Evolutionary conservation across 108 stramenopile genomes (phyloP).

Genomic region (Cylindrotheca closterium): DNA sequence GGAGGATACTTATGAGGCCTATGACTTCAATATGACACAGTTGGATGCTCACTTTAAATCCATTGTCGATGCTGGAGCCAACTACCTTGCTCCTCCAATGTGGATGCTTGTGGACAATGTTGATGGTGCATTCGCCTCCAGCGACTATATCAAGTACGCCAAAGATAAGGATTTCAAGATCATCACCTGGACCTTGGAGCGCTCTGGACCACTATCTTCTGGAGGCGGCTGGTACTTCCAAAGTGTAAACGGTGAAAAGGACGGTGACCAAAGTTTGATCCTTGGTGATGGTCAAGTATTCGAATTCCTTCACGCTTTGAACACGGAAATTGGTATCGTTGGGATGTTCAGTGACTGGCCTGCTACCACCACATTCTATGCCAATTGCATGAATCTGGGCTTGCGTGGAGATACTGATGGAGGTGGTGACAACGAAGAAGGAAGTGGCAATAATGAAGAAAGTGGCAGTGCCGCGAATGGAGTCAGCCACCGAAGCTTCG

Average conservation of each 20-base stretch:
- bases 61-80: constrained; percentile 38
- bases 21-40: constrained; percentile 21
- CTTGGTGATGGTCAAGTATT: constrained; percentile 47
- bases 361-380: constrained; percentile 66
- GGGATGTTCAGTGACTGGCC: constrained; percentile 79
- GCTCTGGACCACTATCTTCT: constrained; percentile 39
- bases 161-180: constrained; percentile 48
- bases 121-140: constrained; percentile 21
- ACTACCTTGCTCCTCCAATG: constrained; percentile 63
- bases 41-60: constrained; percentile 15
- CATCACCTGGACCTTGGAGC: constrained; percentile 76
- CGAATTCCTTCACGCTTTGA: constrained; percentile 47
- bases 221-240: constrained; percentile 53
- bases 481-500: too few relatives aligned
- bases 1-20: constrained; percentile 27
- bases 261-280: constrained; percentile 16
- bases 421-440: background rate
- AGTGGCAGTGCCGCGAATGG: too few relatives aligned
- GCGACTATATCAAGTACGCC: constrained; percentile 43
- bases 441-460: background rate
- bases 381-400: constrained; percentile 57
- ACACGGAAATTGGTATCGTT: constrained; percentile 54
- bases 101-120: constrained; percentile 1
- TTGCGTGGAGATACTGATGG: constrained; percentile 5
- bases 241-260: constrained; percentile 16